Conservation (phyloP, 768 basidiomycete species). For the Hebeloma cylindrosporum region DNA sequence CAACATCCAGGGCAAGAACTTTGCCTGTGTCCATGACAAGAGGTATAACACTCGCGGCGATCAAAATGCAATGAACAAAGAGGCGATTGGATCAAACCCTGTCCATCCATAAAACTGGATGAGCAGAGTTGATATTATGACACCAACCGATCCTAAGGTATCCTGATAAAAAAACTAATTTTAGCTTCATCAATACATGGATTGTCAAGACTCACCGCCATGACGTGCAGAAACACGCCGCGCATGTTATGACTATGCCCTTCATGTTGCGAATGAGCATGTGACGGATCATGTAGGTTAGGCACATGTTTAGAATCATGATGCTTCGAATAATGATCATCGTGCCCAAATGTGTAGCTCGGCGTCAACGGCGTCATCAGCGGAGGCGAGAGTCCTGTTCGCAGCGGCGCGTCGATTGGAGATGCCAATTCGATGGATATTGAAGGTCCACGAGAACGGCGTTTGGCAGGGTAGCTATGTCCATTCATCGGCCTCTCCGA, state of each 20-base stretch:
- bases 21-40: conserved; percentile 92
- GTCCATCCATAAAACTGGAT: conserved; percentile 98
- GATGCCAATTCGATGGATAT: conserved; percentile 21
- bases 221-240: conserved; percentile 96
- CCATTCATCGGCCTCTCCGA: conserved; percentile 15
- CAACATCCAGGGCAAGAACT: conserved; percentile 84
- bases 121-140: conserved; percentile 93
- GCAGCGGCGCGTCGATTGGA: neutral
- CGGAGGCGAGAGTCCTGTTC: conserved; percentile 10
- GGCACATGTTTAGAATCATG: conserved; percentile 38
- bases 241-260: conserved; percentile 99
- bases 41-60: conserved; percentile 93
- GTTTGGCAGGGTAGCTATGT: conserved; percentile 12
- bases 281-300: conserved; percentile 41
- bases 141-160: conserved; percentile 95
- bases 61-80: conserved; percentile 94
- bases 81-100: conserved; percentile 97
- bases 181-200: neutral
- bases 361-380: conserved; percentile 62
- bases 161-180: conserved; percentile 48
- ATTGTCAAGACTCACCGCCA: conserved; percentile 78
- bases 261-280: conserved; percentile 56
- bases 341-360: conserved; percentile 53
- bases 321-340: conserved; percentile 50
- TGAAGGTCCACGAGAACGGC: conserved; percentile 23